Conservation (phyloP, 2,329 filamentous ascomycete genomes). For the Falciphora oryzae region DNA sequence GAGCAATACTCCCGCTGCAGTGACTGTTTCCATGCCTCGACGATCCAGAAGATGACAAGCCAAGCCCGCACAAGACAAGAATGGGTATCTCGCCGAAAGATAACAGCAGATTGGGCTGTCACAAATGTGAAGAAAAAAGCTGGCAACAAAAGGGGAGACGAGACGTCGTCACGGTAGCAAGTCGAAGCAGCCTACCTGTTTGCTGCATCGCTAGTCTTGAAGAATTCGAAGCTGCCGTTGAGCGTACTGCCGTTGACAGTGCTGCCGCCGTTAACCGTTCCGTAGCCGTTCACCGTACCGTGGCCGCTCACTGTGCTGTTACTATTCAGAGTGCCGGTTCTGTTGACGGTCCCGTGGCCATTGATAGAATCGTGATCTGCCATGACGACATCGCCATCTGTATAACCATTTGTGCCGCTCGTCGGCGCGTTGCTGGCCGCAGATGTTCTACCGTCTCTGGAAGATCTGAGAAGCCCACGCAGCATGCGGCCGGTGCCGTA, state of each 20-base stretch:
- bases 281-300: not conserved
- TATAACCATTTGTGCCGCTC: too few relatives aligned
- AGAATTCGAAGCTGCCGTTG: not conserved
- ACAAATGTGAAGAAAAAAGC: not conserved
- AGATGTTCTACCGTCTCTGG: not conserved
- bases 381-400: not conserved
- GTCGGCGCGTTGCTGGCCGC: not conserved
- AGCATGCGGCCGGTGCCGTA: conserved; percentile 5
- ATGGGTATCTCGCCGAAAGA: not conserved
- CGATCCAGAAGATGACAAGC: not conserved
- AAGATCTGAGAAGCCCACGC: not conserved
- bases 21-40: not conserved
- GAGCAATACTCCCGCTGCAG: not conserved
- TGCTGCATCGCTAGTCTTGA: not conserved
- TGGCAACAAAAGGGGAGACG: too few relatives aligned
- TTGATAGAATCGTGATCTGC: not conserved
- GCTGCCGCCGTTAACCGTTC: not conserved
- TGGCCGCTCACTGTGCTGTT: not conserved
- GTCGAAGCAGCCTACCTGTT: not conserved
- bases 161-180: not conserved
- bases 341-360: not conserved
- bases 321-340: not conserved
- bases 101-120: not conserved
- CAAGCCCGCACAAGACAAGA: not conserved
- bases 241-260: not conserved